Base-by-base conservation (phyloP, 2,329 filamentous ascomycete genomes). In the Coniochaeta sp. region DNA sequence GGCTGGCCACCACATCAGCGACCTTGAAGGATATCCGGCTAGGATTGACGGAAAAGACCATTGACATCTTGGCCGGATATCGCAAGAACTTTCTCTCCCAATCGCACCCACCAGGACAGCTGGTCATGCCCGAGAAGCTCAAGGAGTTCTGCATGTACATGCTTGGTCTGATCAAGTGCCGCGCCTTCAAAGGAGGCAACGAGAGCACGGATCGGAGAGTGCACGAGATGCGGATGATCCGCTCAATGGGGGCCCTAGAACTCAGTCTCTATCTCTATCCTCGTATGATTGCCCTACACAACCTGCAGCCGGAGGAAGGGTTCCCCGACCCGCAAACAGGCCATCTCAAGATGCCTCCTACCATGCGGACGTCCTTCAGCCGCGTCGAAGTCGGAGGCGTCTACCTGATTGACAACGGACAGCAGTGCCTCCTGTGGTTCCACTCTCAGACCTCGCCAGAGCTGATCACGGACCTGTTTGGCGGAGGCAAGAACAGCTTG, bases 91-190 rank as follows among this genome's bases (percentile, higher is more conserved):
- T 95, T 67, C 89, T 91, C 5, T 79, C 85, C 2, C 90, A 90
- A 60, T 84, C 87, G 2, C 91, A 96, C 69, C 93, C 95, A 9
- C 90, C 93, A 1, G 91, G 92, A 5, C 93, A 99, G 74, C 84
- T 99, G 32, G 92, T 99, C 32, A 86, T 99, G 75, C 95, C 95
- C 0, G 95, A 99, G 75, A 90, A 93, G 65, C 83, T 99, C 32
- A 98, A 98, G 72, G 95, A 99, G 72, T 93, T 96, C 68, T 87
- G 89, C 69, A 98, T 99, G 92, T 98, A 95, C 74, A 90, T 96
- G 75, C 86, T 99, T 10, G 89, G 90, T 55, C 78, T 98, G 64
- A 77, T 96, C 71, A 99, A 99, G 74, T 93, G 86, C 60, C 87
- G 95, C 61, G 93, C 93, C 2, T 92, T 98, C 78, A 98, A 98